A percentile compares a stretch with the other conserved stretches of the same genome.
Evolutionary conservation across 352 stramenopile genomes (phyloP).

Genomic region (Pythium rhizo-oryzae): DNA sequence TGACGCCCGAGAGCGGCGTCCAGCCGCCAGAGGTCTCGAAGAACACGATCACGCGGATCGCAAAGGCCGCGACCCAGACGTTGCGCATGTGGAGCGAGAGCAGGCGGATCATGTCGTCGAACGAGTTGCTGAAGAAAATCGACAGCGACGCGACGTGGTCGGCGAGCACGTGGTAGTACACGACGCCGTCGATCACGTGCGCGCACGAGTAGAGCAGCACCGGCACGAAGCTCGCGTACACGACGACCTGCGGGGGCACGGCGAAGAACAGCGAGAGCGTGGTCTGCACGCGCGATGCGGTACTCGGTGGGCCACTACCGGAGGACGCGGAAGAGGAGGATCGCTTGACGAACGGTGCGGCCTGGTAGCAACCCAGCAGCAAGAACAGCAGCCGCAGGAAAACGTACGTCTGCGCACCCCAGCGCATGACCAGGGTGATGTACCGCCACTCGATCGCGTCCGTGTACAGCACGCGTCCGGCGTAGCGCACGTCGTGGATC

Average conservation of each 20-base stretch:
- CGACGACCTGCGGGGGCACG: slow-evolving; percentile 29
- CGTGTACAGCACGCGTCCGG: slow-evolving; percentile 29
- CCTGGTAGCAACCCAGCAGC: slow-evolving; percentile 25
- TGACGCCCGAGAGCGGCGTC: slow-evolving; percentile 29
- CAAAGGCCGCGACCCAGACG: slow-evolving; percentile 29
- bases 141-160: slow-evolving; percentile 18
- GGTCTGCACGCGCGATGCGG: slow-evolving; percentile 2
- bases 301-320: not conserved
- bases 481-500: slow-evolving; percentile 32
- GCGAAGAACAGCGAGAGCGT: slow-evolving; percentile 32
- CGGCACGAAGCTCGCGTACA: slow-evolving; percentile 32
- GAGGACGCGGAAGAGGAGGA: not conserved
- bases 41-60: slow-evolving; percentile 29
- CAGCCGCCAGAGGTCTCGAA: slow-evolving; percentile 33
- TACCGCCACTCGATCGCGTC: slow-evolving; percentile 35
- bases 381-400: slow-evolving; percentile 28
- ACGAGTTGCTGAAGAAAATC: slow-evolving; percentile 15
- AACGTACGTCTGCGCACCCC: slow-evolving; percentile 24
- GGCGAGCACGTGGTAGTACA: slow-evolving; percentile 27
- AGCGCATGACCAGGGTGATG: slow-evolving; percentile 31
- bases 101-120: slow-evolving; percentile 26
- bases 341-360: slow-evolving; percentile 12
- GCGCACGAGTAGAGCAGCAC: slow-evolving; percentile 29
- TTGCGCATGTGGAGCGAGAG: slow-evolving; percentile 31
- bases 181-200: slow-evolving; percentile 33